These are phyloP conservation scores for Plasmodium coatneyi DNA, from an alignment of 169 alveolate species.

Conservation along the genomic window DNA sequence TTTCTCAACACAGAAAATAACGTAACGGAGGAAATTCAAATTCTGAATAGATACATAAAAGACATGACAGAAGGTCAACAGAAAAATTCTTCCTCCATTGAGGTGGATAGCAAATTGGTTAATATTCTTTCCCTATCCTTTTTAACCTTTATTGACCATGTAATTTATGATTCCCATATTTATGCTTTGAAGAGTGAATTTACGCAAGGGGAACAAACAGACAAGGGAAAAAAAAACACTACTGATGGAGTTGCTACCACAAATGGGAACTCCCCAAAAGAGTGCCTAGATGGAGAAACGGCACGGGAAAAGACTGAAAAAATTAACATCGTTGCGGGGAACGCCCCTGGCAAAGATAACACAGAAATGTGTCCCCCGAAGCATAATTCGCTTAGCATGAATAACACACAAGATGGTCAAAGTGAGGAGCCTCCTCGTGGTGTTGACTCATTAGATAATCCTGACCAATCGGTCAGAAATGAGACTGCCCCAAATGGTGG, in stretches of 20 bases:
- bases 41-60: conserved; percentile 59
- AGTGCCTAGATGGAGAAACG: neutral
- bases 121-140: conserved; percentile 64
- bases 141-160: conserved; percentile 64
- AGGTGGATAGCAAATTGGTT: conserved; percentile 55
- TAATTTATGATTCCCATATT: conserved; percentile 65
- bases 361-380: neutral
- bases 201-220: neutral
- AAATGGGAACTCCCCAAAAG: neutral
- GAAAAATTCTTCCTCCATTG: conserved; percentile 10
- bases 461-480: neutral
- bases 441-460: neutral
- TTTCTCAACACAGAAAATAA: conserved; percentile 16
- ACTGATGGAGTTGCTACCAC: neutral
- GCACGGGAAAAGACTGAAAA: neutral
- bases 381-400: neutral
- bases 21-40: conserved; percentile 51
- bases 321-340: neutral
- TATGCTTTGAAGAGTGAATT: conserved; percentile 30
- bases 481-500: neutral
- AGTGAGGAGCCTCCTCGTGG: neutral
- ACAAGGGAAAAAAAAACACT: neutral
- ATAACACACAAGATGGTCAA: neutral
- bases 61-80: conserved; percentile 12
- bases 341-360: neutral